A percentile compares a stretch with the other conserved stretches of the same genome.
These are phyloP conservation scores for Corymbia maculata DNA, from an alignment of 345 rosid genomes.

Conservation along the genomic window DNA sequence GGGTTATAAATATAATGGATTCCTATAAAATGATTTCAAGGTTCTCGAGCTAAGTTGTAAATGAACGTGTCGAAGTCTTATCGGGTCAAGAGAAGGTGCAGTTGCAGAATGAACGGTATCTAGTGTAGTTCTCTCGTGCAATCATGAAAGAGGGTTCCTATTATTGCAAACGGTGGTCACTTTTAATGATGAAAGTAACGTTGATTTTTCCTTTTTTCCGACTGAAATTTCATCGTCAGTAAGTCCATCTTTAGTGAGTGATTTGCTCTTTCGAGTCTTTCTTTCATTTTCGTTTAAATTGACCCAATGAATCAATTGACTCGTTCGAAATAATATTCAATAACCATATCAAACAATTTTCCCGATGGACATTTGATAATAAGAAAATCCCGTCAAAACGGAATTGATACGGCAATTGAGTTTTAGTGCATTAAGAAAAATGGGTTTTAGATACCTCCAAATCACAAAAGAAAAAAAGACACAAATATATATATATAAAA, in stretches of 20 bases:
- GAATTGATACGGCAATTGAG: background rate
- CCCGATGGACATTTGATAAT: background rate
- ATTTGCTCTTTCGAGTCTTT: background rate
- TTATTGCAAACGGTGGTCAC: background rate
- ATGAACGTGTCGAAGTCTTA: background rate
- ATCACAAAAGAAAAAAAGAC: background rate
- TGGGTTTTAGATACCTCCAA: background rate
- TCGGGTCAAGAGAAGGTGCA: background rate
- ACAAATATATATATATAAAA: background rate
- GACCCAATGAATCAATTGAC: background rate
- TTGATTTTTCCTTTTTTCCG: background rate
- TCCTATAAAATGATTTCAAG: background rate
- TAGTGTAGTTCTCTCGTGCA: background rate
- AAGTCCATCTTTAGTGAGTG: background rate
- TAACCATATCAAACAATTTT: background rate
- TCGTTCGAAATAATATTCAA: background rate
- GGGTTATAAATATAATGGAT: too few relatives aligned
- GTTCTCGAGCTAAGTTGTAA: background rate
- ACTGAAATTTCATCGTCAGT: background rate
- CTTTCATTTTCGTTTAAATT: background rate
- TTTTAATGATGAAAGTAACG: background rate
- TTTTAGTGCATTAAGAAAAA: background rate
- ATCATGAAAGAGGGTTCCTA: background rate
- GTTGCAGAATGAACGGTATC: background rate
- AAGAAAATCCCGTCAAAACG: background rate